Conservation (phyloP, 352 stramenopile genomes). For the Pythium biforme region DNA sequence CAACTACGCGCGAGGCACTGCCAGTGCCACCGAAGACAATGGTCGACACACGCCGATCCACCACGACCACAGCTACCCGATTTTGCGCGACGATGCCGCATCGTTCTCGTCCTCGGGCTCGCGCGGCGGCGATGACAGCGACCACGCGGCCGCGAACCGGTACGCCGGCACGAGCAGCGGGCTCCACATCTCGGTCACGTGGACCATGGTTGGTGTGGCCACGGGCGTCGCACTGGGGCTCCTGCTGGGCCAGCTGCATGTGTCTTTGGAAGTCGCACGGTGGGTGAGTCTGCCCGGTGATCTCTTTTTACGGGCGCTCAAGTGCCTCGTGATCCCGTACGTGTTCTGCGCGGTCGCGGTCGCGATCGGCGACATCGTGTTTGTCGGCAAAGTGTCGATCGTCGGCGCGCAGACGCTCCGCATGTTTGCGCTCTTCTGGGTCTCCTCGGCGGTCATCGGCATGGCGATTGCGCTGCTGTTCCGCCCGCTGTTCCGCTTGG, state of each 20-base stretch:
- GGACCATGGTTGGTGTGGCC: slow-evolving; percentile 51
- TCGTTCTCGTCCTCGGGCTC: slow-evolving; percentile 11
- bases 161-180: slow-evolving; percentile 51
- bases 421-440: slow-evolving; percentile 59
- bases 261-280: slow-evolving; percentile 40
- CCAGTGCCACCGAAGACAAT: neutral
- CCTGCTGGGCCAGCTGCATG: slow-evolving; percentile 38
- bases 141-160: slow-evolving; percentile 28
- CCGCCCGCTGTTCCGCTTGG: slow-evolving; percentile 49
- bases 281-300: slow-evolving; percentile 75
- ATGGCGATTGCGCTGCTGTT: slow-evolving; percentile 59
- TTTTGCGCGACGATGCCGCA: slow-evolving; percentile 17
- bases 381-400: slow-evolving; percentile 68
- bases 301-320: slow-evolving; percentile 73
- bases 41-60: neutral
- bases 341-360: slow-evolving; percentile 81
- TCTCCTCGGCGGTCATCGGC: slow-evolving; percentile 46
- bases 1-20: neutral
- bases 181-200: slow-evolving; percentile 47
- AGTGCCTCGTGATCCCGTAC: slow-evolving; percentile 76
- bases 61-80: slow-evolving; percentile 17
- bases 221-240: slow-evolving; percentile 54
- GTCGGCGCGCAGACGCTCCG: slow-evolving; percentile 63
- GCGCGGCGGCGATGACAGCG: slow-evolving; percentile 9
- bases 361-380: slow-evolving; percentile 72